A percentile compares a stretch with the other conserved stretches of the same genome.
These are phyloP conservation scores for Rhizomucor miehei DNA, from an alignment of 371 early-diverging fungal species.

Conservation along the genomic window DNA sequence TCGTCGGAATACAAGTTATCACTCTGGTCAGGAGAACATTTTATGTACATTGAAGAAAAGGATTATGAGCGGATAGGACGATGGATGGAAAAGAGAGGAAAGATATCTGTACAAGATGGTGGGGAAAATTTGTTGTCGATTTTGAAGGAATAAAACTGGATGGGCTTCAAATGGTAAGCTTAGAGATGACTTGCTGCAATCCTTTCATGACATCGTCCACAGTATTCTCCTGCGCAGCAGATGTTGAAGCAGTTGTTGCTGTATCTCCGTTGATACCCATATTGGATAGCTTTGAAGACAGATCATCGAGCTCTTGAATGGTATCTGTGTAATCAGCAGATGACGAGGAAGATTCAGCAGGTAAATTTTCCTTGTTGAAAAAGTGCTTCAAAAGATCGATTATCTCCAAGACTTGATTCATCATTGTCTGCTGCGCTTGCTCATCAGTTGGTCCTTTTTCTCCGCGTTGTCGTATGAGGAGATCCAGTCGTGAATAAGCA, in stretches of 20 bases:
- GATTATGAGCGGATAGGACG: conserved; percentile 14
- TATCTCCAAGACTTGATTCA: conserved; percentile 30
- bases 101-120: conserved; percentile 12
- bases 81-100: conserved; percentile 15
- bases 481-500: conserved; percentile 36
- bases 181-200: conserved; percentile 18
- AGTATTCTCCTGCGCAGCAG: neutral
- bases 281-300: conserved; percentile 21
- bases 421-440: conserved; percentile 1
- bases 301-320: conserved; percentile 19
- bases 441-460: conserved; percentile 9
- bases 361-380: conserved; percentile 7
- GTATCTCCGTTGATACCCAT: conserved; percentile 11
- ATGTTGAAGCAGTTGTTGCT: neutral
- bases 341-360: neutral
- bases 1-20: conserved; percentile 13
- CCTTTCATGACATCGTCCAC: conserved; percentile 19
- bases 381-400: conserved; percentile 37
- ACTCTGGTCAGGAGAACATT: conserved; percentile 14
- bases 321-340: neutral
- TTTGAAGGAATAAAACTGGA: neutral
- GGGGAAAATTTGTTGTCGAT: conserved; percentile 3
- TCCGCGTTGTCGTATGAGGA: conserved; percentile 20
- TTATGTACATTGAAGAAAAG: conserved; percentile 13
- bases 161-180: conserved; percentile 9